Evolutionary conservation across 495 filamentous ascomycete genomes (phyloP).

Genomic region (Penicillium psychrofluorescens): DNA sequence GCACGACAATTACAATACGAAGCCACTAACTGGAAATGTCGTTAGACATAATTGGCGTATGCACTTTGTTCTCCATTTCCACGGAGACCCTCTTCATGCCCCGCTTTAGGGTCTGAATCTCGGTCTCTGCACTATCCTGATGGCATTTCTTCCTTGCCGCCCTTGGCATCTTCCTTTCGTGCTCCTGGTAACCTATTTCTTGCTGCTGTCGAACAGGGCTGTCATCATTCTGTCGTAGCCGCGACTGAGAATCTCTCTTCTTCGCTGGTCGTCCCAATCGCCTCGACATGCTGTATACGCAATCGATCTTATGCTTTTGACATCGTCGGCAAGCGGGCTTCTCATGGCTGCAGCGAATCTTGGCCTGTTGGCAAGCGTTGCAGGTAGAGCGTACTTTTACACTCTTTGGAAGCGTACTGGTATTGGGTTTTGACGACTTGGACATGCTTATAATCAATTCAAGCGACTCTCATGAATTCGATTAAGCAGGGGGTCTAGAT

Average conservation of each 20-base stretch:
- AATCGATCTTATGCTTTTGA: slow-evolving; percentile 33
- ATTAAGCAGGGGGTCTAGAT: too few relatives aligned
- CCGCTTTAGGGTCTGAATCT: too few relatives aligned
- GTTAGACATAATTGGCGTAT: too few relatives aligned
- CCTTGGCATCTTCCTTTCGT: slow-evolving; percentile 2
- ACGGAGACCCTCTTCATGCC: too few relatives aligned
- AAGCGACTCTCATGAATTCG: too few relatives aligned
- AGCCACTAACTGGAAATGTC: too few relatives aligned
- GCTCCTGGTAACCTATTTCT: background rate
- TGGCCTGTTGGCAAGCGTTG: slow-evolving; percentile 42
- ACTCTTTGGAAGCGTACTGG: slow-evolving; percentile 23
- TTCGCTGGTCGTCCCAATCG: slow-evolving; percentile 37
- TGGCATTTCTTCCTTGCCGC: too few relatives aligned
- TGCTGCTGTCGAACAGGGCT: background rate
- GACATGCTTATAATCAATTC: slow-evolving; percentile 6
- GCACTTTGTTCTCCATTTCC: too few relatives aligned
- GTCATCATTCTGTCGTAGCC: background rate
- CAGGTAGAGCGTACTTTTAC: slow-evolving; percentile 41
- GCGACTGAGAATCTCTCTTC: slow-evolving; percentile 13
- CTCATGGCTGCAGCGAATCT: slow-evolving; percentile 44
- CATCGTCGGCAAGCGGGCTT: slow-evolving; percentile 38
- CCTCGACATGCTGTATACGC: slow-evolving; percentile 40
- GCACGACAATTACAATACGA: too few relatives aligned
- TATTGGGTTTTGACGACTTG: slow-evolving; percentile 3
- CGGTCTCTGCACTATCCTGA: too few relatives aligned